Percentiles rank a stretch among this genome's conserved stretches.
Evolutionary conservation across 2,329 filamentous ascomycete genomes (phyloP).

Genomic region (Trichoderma sp.): DNA sequence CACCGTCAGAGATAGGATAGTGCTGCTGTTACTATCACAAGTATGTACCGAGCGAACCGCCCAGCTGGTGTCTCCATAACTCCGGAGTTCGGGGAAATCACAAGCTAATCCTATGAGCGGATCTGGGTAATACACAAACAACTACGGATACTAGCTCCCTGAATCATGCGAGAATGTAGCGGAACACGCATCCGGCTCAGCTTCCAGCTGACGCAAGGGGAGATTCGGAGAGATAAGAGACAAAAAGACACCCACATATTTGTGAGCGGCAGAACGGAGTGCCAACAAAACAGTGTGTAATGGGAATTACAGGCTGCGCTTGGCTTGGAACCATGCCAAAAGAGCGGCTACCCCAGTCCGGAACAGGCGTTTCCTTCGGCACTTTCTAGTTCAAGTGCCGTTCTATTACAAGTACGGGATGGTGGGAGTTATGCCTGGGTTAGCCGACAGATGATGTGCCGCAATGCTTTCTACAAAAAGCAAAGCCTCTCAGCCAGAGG

Average conservation of each 20-base stretch:
- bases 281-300: not conserved
- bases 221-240: not conserved
- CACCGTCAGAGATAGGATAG: not conserved
- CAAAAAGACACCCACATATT: not conserved
- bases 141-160: not conserved
- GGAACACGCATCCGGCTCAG: constrained; percentile 6
- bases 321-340: not conserved
- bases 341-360: not conserved
- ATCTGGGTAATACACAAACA: not conserved
- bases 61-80: constrained; percentile 10
- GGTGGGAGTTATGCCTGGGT: not conserved
- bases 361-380: constrained; percentile 17
- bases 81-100: constrained; percentile 21
- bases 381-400: constrained; percentile 22
- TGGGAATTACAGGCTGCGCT: constrained; percentile 5
- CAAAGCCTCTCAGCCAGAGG: not conserved
- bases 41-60: constrained; percentile 14
- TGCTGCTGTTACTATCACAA: not conserved
- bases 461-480: not conserved
- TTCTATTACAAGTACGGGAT: not conserved
- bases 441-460: constrained; percentile 6
- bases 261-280: not conserved
- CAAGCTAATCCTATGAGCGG: constrained; percentile 2
- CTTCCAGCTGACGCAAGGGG: constrained; percentile 1
- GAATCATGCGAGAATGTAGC: not conserved